Evolutionary conservation across 177 flowering plant genomes (phyloP).

Genomic region (Vitis hybrid): DNA sequence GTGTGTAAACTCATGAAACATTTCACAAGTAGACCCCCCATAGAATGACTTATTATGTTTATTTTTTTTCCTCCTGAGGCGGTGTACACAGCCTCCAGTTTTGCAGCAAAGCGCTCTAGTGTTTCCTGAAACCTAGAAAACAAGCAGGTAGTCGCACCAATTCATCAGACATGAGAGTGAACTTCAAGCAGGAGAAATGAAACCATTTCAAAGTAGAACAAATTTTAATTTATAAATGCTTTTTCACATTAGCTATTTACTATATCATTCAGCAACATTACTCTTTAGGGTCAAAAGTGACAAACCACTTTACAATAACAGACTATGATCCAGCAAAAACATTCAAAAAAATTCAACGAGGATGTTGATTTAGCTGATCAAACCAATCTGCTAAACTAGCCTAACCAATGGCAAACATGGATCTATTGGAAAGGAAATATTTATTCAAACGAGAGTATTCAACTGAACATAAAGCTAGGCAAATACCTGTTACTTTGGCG

Average conservation of each 20-base stretch:
- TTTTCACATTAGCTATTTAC: too few species aligned
- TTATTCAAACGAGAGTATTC: neutral
- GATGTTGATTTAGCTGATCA: too few species aligned
- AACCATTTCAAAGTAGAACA: neutral
- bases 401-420: too few species aligned
- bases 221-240: too few species aligned
- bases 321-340: neutral
- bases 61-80: slow-evolving; percentile 92
- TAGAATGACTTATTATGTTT: slow-evolving; percentile 85
- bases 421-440: neutral
- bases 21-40: slow-evolving; percentile 97
- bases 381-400: too few species aligned
- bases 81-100: slow-evolving; percentile 64
- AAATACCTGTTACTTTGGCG: slow-evolving; percentile 95
- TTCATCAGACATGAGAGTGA: neutral
- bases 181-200: neutral
- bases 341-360: neutral
- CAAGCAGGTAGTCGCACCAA: neutral
- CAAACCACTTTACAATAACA: too few species aligned
- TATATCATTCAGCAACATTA: too few species aligned
- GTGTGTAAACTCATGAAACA: slow-evolving; percentile 88
- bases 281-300: too few species aligned
- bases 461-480: neutral
- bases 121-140: slow-evolving; percentile 71
- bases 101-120: slow-evolving; percentile 66